Conservation (phyloP, 2,329 filamentous ascomycete genomes). For the Lasiodiplodia gonubiensis region DNA sequence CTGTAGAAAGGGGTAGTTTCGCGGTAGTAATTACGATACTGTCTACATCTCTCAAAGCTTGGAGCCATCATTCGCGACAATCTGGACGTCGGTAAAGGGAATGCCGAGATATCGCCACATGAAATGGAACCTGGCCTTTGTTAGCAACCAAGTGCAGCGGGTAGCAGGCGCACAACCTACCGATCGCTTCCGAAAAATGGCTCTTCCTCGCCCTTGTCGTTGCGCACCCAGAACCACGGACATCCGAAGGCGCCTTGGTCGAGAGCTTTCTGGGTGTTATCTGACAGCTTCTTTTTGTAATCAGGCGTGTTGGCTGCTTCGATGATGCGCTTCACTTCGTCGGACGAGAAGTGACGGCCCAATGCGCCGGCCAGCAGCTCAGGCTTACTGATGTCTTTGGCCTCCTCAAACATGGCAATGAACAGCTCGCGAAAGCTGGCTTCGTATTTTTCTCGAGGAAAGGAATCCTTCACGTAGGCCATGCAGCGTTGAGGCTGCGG, state of each 20-base stretch:
- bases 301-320: slow-evolving; percentile 56
- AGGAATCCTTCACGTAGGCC: slow-evolving; percentile 63
- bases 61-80: slow-evolving; percentile 39
- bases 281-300: slow-evolving; percentile 61
- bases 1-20: neutral
- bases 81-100: slow-evolving; percentile 61
- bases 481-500: slow-evolving; percentile 67
- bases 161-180: slow-evolving; percentile 42
- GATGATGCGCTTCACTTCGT: slow-evolving; percentile 64
- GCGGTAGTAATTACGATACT: neutral
- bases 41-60: slow-evolving; percentile 38
- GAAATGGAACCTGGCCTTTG: slow-evolving; percentile 63
- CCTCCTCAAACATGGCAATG: slow-evolving; percentile 66
- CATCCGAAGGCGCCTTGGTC: slow-evolving; percentile 74
- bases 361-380: slow-evolving; percentile 57
- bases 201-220: slow-evolving; percentile 56
- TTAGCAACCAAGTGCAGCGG: neutral
- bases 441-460: slow-evolving; percentile 56
- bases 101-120: slow-evolving; percentile 71
- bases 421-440: slow-evolving; percentile 63
- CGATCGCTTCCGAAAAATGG: slow-evolving; percentile 80
- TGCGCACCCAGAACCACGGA: slow-evolving; percentile 75
- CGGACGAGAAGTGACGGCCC: slow-evolving; percentile 54
- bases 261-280: slow-evolving; percentile 62
- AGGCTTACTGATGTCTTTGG: slow-evolving; percentile 65